phyloP scores from a whole-genome alignment of 371 early-diverging fungal genomes.

The Mucor circinelloides region DNA sequence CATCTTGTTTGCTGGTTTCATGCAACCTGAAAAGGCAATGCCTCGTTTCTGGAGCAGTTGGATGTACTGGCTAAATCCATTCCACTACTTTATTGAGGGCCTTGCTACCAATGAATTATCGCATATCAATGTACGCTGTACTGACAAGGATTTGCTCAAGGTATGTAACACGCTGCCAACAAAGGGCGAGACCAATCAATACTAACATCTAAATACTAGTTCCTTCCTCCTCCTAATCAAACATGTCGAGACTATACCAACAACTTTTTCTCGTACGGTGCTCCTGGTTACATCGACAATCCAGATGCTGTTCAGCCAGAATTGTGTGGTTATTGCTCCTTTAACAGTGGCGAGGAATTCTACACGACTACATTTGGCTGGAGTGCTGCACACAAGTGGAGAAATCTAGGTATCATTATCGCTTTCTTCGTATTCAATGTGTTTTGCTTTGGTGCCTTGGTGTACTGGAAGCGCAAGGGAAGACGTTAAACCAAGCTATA shows the following conservation, averaged over 20 bases:
- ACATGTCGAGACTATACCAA: constrained; percentile 62
- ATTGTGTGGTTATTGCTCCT: constrained; percentile 65
- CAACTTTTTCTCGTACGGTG: constrained; percentile 42
- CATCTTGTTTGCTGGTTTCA: constrained; percentile 64
- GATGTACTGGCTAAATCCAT: constrained; percentile 74
- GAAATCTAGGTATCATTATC: constrained; percentile 66
- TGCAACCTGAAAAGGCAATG: constrained; percentile 58
- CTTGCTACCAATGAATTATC: constrained; percentile 65
- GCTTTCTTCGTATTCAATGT: constrained; percentile 56
- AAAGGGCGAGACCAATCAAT: too few relatives aligned
- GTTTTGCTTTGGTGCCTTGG: constrained; percentile 31
- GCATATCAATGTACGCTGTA: constrained; percentile 47
- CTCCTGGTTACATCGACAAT: constrained; percentile 59
- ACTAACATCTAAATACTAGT: constrained; percentile 8
- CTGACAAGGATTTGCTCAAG: constrained; percentile 39
- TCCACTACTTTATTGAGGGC: constrained; percentile 70
- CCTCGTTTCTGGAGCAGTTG: constrained; percentile 70
- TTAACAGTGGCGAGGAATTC: constrained; percentile 56
- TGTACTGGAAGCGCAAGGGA: constrained; percentile 26
- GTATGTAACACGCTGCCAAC: background rate
- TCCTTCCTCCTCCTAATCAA: constrained; percentile 58
- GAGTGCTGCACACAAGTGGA: constrained; percentile 58
- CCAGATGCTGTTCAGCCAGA: constrained; percentile 38
- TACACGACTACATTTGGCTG: constrained; percentile 29
- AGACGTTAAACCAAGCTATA: constrained; percentile 15